Evolutionary conservation across 306 rosid species (phyloP).

Genomic region (Dalbergia oliveri): DNA sequence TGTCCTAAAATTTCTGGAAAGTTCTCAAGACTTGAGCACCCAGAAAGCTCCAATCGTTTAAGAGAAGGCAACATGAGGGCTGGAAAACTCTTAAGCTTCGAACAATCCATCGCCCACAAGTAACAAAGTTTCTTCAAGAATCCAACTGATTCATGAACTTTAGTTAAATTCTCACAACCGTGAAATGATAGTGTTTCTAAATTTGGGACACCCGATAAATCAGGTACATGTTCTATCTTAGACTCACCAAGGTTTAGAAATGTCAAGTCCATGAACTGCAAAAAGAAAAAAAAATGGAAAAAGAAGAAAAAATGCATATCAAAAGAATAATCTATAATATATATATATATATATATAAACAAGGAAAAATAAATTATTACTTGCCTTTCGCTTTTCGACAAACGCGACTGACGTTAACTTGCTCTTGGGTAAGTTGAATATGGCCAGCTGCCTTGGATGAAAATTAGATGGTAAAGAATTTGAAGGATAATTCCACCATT

Average conservation of each 20-base stretch:
- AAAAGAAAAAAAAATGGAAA: neutral
- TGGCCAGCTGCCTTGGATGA: neutral
- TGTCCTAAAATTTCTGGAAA: neutral
- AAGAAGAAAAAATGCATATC: neutral
- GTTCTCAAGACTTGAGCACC: no score
- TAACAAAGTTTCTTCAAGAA: neutral
- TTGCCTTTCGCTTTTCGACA: no score
- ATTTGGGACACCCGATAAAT: no score
- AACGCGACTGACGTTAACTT: neutral
- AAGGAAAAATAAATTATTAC: no score
- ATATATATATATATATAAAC: neutral
- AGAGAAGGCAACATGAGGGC: no score
- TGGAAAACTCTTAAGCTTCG: neutral
- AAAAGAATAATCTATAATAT: neutral
- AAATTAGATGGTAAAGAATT: neutral
- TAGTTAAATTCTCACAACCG: neutral
- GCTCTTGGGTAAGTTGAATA: neutral
- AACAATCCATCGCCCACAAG: neutral
- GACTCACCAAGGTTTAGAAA: no score
- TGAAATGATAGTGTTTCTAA: no score
- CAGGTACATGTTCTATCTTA: no score
- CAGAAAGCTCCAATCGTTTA: no score
- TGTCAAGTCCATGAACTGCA: no score
- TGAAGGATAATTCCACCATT: conserved; percentile 36
- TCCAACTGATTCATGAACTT: neutral